Evolutionary conservation across 2,329 filamentous ascomycete species (phyloP), one percentile per base, ranked within the genome.

Genomic region (Juglanconis sp.): DNA sequence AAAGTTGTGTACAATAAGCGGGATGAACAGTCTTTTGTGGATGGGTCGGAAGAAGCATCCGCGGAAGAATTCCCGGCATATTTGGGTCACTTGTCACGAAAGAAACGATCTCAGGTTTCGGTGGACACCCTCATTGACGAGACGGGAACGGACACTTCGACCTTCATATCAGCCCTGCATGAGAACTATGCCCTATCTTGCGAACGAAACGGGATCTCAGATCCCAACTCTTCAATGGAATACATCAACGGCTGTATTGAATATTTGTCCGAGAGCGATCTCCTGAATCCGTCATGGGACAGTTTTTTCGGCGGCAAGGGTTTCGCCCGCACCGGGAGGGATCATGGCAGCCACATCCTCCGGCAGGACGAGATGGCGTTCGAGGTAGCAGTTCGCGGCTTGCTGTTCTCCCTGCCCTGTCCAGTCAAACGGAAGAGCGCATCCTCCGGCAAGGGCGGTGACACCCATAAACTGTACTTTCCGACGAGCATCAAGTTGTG

Each of bases 1-100:
- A 97, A 95, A 71, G 91, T 99, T 2, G 88, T 98, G 1, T 96
- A 98, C 77, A 99, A 99, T 77, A 99, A 97, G 72, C 85, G 95
- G 50, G 83, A 89, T 30, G 86, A 88, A 34, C 71, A 63, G 50
- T 73, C 74, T 4, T 71, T 73, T 4, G 74, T 80, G 11, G 66
- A 72, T 3, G 49, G 68, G 70, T 49, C 71, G 8, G 70, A 70
- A 8, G 74, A 79, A 36, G 70, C 73, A 3, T 73, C 74, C 17
- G 77, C 77, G 3, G 86, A 89, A 66, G 73, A 73, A 31, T 76
- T 91, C 17, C 88, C 88, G 5, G 67, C 72, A n/a, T 83, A 86
- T 70, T 72, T 90, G 40, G 76, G 79, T 3, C 79, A 84, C 10
- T 74, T 81, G 64, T 79, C 83, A 5, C 79, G 88, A 5, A 84